Base-by-base conservation (phyloP, 257 asterid species). In the Solanum dulcamara region DNA sequence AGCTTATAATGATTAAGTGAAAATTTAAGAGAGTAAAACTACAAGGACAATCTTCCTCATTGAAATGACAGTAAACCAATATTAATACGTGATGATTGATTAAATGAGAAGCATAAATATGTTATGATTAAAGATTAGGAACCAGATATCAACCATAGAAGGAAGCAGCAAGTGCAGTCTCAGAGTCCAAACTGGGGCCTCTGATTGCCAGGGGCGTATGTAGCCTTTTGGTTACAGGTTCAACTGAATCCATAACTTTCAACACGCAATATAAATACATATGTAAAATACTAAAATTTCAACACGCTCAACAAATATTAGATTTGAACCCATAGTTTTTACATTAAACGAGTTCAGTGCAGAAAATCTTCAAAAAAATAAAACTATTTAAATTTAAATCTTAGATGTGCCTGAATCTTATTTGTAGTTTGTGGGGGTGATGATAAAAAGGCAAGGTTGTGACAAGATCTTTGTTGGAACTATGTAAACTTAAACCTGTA, bases 381-480 rank as follows among this genome's bases (percentile, higher is more conserved):
- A 4, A 64, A 66, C n/a, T 13, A 2, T 6, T 30, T 66, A 66
- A 66, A 66, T 66, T 66, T 15, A 66, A 66, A 66, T 66, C 42
- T 66, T 32, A 66, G 3, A 66, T 32, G 13, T 9, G 24, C 0
- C 24, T 51, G 89, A 89, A 74, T 59, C 88, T 87, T 89, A 85
- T 85, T 88, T 87, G 84, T 64, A 79, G 88, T 80, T 81, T 81
- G 40, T 33, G 30, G 87, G 87, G 74, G 83, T 50, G 81, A 70
- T 71, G 80, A 38, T 32, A 71, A 62, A 85, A 64, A 60, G 71
- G 55, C 71, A 88, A 53, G 88, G 80, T 62, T 40, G 55, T 85
- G 88, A 87, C 90, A 87, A 88, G 87, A 80, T 88, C 87, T 82
- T 86, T 89, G 88, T 86, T 89, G 90, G 92, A 87, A 83, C 87